Base-by-base conservation (phyloP, 768 basidiomycete genomes). In the Calocera cornea region DNA sequence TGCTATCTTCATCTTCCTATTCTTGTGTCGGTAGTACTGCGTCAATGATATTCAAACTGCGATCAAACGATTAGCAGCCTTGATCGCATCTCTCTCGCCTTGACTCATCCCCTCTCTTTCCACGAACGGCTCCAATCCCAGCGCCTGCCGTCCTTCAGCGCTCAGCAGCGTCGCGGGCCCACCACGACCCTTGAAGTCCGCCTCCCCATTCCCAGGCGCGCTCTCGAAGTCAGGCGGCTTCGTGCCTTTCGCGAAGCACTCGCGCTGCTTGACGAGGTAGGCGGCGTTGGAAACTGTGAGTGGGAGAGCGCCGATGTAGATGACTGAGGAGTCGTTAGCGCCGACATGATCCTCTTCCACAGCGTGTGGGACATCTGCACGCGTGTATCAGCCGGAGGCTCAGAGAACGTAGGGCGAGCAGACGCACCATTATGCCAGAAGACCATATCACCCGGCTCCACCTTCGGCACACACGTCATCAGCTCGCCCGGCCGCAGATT, bases 261-360 rank as follows among this genome's bases (percentile, higher is more conserved):
- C 44, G 19, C 44, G 16, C 24, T 47, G 44, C 24, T 17, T 24
- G 16, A 47, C 44, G 44, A 47, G 44, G 44, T 47, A 47, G 19
- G 8, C 19, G 7, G 44, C 44, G 19, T 47, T 47, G 44, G 44
- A 47, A 3, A 19, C 44, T 7, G 44, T 47, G 7, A 47, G 44
- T 7, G 44, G 44, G 19, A 47, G 44, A 3, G 44, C 44, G 19
- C 8, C 44, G 44, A 47, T 69, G 34, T 31, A 67, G 49, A 64
- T 67, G 64, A 63, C 66, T 31, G 64, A 65, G 3, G 65, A 66
- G 68, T 71, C 70, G 36, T 34, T 64, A 16, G 38, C 47, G 10
- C 87, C 86, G 0, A 75, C 79, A 72, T 88, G 86, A 66, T 83
- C 79, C 47, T 70, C 67, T 71, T 86, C 84, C 8, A 86, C 85